Evolutionary conservation across 2,329 filamentous ascomycete genomes (phyloP), one percentile per base, ranked within the genome.

Genomic region (Zopfia rhizophila): DNA sequence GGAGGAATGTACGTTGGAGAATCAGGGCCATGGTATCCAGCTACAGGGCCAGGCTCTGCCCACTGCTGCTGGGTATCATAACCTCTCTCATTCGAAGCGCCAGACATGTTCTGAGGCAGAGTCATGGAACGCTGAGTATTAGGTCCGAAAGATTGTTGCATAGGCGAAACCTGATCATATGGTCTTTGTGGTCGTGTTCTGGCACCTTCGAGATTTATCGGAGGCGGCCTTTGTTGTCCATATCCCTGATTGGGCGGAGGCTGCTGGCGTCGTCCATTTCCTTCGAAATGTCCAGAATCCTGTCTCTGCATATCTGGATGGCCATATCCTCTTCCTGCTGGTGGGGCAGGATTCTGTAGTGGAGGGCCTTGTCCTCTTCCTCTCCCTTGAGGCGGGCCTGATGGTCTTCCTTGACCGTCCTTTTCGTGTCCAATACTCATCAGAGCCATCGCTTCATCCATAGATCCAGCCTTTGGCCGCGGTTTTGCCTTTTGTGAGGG

Each of bases 1-100:
- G 67, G 64, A 12, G 69, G 67, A 12, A 68, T 57, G 39, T 64
- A 65, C 6, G 53, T 59, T n/a, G 63, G 61, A n/a, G 66, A 66
- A 13, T 66, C 60, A 10, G 71, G 65, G 11, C 72, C 69, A 28
- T 70, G 58, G 38, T 74, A 72, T 24, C 68, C 66, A 30, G 63
- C 58, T 16, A 58, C 47, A 41, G 66, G 60, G 31, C 65, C 66
- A 22, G 66, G 65, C 38, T 70, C 66, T 19, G 56, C 60, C 64
- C 70, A 73, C 23, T 67, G 60, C 28, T 65, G 60, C 23, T 63
- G 61, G n/a, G 31, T 35, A 13, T 58, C 51, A 25, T 56, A 61
- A 2, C 39, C 51, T 24, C 48, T 41, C 3, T 37, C 57, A 21
- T 50, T 55, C 21, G 25, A 47, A 7, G 38, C 38, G 6, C 46